Base-by-base conservation (phyloP, 768 basidiomycete genomes). In the Pilatotrama ljubarskyi region DNA sequence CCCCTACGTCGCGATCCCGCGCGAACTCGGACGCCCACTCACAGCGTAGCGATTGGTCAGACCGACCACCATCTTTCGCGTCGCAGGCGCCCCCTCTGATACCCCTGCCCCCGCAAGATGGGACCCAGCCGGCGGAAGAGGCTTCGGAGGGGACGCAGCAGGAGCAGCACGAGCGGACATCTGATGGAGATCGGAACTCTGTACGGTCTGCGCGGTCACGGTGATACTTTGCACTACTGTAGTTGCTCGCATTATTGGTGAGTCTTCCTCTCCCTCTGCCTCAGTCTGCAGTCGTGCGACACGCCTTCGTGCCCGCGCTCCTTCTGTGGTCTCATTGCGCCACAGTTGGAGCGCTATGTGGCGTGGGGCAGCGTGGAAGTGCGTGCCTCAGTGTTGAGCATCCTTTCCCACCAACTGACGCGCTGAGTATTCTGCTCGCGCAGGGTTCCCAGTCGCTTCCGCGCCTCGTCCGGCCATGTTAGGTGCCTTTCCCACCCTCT, bases 21-120 rank as follows among this genome's bases (percentile, higher is more conserved):
- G 49, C 51, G 25, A 53, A 62, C 44, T 59, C 65, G 10, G 65
- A 60, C 18, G 51, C 64, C 3, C 54, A 54, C 26, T 57, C 58
- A 24, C 50, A 52, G 44, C n/a, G 54, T 10, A 61, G 61, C 25
- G 55, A 50, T 15, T 58, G 46, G 44, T 65, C 62, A 4, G 61
- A 66, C 40, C 58, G 62, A 15, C 65, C 65, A 20, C 65, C 65
- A 37, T 66, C 65, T 20, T 66, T 56, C 26, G 59, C 55, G 5
- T 66, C 65, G 24, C 61, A 66, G 51, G 55, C 57, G 18, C 65
- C 65, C 46, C 55, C 61, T 7, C 42, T 62, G 44, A 57, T 65
- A 46, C 58, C 61, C 49, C 32, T 56, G 37, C 37, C 46, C 18
- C 37, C 57, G 40, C 52, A 47, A 36, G 36, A 53, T 20, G 61